A percentile compares a stretch with the other conserved stretches of the same genome.
These are phyloP conservation scores for Gryganskiella cystojenkinii DNA, from an alignment of 192 early-diverging fungal genomes.

Conservation along the genomic window DNA sequence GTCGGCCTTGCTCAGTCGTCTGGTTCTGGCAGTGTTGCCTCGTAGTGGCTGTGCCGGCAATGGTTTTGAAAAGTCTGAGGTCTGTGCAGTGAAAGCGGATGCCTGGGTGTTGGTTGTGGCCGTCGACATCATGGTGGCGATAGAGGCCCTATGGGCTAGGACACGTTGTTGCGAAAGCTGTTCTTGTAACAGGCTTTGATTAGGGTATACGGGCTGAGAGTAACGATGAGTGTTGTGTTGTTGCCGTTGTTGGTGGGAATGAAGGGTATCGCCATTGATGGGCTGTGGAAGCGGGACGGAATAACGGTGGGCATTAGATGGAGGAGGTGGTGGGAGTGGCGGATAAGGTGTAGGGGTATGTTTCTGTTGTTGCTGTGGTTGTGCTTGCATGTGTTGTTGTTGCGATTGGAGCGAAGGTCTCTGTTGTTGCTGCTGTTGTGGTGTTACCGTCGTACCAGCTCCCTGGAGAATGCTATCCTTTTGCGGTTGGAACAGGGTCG, in stretches of 20 bases:
- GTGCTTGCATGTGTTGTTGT: constrained; percentile 1
- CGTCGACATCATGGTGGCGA: constrained; percentile 4
- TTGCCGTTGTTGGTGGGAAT: too few relatives aligned
- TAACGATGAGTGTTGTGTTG: too few relatives aligned
- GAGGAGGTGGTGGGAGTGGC: too few relatives aligned
- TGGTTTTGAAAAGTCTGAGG: neutral
- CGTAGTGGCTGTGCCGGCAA: too few relatives aligned
- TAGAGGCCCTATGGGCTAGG: neutral
- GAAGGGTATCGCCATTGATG: too few relatives aligned
- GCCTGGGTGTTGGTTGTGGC: neutral
- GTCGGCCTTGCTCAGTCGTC: neutral
- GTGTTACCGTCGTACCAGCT: neutral
- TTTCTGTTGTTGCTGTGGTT: neutral
- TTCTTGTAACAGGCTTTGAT: too few relatives aligned
- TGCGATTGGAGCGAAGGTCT: too few relatives aligned
- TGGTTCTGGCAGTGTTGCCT: neutral
- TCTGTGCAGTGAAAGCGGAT: neutral
- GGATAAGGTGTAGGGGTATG: too few relatives aligned
- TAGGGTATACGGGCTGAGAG: too few relatives aligned
- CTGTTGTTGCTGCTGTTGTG: neutral
- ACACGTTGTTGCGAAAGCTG: neutral
- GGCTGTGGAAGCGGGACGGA: neutral
- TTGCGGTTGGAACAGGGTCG: neutral
- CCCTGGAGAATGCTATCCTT: neutral
- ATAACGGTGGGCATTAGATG: neutral